Base-by-base conservation (phyloP, 148 eudicot species). In the Chenopodium album region DNA sequence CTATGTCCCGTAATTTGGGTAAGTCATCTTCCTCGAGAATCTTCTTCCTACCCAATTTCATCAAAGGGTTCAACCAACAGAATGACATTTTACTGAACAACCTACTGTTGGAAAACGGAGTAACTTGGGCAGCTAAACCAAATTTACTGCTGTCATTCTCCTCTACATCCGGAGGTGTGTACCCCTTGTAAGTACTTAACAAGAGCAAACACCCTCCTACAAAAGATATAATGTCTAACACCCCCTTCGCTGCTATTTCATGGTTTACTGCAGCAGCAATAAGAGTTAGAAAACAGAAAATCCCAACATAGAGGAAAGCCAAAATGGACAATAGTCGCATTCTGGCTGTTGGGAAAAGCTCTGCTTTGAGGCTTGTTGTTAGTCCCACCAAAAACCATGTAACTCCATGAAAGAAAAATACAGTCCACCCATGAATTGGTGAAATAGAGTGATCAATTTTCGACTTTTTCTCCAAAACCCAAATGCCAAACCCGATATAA, bases 11-110 rank as follows among this genome's bases (percentile, higher is more conserved):
- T 68, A 93, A 54, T 67, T 76, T 84, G 2, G 97, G 97, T 20
- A 93, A 83, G 76, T 93, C 97, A 56, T 86, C 88, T 28, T 92
- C 90, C 75, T 84, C 86, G 1, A 94, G 88, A 44, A 90, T 91
- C 82, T 86, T 91, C 77, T 87, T 82, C 73, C 79, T 88, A 13
- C 98, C 98, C 78, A 23, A 74, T 85, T 79, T 94, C 95, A 94
- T 92, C 85, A 94, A 81, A 29, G 91, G 81, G 47, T 92, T 92
- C 83, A 94, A 76, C 98, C 98, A 94, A 94, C 92, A 89, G 80
- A 92, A 92, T 4, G 94, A 87, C 87, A 88, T 77, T 72, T 81
- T 85, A 84, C 88, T 88, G 13, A 86, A 78, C 44, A 86, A 82
- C 19, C 91, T 82, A 9, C 95, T 88, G 78, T 77, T 81, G 48